Conservation (phyloP, 108 stramenopile species). For the Pseudonitzschia pungens region DNA sequence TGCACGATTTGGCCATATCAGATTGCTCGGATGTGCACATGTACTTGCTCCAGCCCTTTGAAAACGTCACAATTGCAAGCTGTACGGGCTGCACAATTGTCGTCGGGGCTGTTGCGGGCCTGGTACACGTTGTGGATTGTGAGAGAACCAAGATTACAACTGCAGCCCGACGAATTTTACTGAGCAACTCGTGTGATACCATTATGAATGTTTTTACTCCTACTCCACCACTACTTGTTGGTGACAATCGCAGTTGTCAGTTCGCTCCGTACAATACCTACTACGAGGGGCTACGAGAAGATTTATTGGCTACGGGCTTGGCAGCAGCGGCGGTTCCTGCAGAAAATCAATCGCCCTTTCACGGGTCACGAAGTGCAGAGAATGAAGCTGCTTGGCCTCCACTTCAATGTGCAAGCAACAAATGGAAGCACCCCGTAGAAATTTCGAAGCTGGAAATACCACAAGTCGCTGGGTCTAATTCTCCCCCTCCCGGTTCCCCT, state of each 20-base stretch:
- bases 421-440: conserved; percentile 86
- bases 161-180: conserved; percentile 68
- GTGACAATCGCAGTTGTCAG: conserved; percentile 86
- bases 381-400: conserved; percentile 57
- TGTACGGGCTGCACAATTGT: conserved; percentile 95
- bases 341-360: conserved; percentile 38
- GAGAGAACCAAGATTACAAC: conserved; percentile 80
- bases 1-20: conserved; percentile 81
- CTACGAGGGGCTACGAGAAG: conserved; percentile 84
- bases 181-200: conserved; percentile 79
- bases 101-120: conserved; percentile 91
- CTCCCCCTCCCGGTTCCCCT: conserved; percentile 19
- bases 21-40: conserved; percentile 90
- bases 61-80: conserved; percentile 84
- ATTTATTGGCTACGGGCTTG: conserved; percentile 81
- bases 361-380: conserved; percentile 26
- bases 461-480: conserved; percentile 47
- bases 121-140: conserved; percentile 84
- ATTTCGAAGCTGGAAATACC: conserved; percentile 73
- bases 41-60: conserved; percentile 88
- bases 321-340: conserved; percentile 60
- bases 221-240: conserved; percentile 81
- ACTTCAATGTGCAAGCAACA: conserved; percentile 87
- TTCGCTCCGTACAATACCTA: conserved; percentile 90
- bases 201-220: conserved; percentile 74